Evolutionary conservation across 345 rosid species (phyloP).

Genomic region (Murraya koenigii): DNA sequence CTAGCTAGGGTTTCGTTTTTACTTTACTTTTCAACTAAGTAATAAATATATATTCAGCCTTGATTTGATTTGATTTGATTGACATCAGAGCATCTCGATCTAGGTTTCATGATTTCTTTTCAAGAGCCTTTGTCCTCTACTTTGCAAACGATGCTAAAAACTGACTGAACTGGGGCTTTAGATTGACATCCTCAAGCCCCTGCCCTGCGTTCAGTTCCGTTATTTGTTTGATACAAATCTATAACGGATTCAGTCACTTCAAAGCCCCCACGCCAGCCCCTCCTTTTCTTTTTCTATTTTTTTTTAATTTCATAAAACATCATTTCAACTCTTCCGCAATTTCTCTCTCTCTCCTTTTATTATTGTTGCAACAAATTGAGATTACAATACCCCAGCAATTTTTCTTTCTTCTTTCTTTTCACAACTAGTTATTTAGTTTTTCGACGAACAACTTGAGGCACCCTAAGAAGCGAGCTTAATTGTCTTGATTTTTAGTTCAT

Average conservation of each 20-base stretch:
- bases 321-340: slow-evolving; percentile 11
- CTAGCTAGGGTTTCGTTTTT: slow-evolving; percentile 7
- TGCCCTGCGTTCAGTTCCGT: slow-evolving; percentile 14
- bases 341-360: slow-evolving; percentile 15
- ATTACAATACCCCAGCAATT: neutral
- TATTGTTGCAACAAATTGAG: slow-evolving; percentile 1
- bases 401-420: neutral
- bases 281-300: slow-evolving; percentile 8
- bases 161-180: neutral
- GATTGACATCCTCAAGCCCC: slow-evolving; percentile 16
- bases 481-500: too few relatives aligned
- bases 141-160: slow-evolving; percentile 9
- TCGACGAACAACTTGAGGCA: neutral
- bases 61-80: slow-evolving; percentile 13
- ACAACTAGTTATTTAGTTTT: neutral
- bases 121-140: slow-evolving; percentile 34
- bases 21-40: slow-evolving; percentile 2
- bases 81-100: slow-evolving; percentile 51
- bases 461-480: too few relatives aligned
- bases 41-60: neutral
- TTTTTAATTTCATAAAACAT: slow-evolving; percentile 17
- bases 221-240: slow-evolving; percentile 15
- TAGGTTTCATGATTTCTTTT: slow-evolving; percentile 39
- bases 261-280: slow-evolving; percentile 11
- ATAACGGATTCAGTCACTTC: slow-evolving; percentile 50